These are phyloP conservation scores for Apocynum venetum DNA, from an alignment of 257 asterid genomes.

Conservation along the genomic window DNA sequence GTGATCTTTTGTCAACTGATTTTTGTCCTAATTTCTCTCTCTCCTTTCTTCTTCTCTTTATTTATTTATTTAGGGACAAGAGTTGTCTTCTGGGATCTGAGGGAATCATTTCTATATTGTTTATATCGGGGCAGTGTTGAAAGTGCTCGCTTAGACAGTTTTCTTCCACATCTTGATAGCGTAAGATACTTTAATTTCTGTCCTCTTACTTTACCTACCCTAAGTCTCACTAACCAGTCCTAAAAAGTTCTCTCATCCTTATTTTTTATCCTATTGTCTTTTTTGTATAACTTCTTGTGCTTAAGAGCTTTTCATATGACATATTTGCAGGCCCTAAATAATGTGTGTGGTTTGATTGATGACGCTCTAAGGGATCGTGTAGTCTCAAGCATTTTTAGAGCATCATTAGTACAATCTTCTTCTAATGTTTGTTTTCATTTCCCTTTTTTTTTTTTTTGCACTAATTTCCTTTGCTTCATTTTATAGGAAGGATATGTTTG, in stretches of 20 bases:
- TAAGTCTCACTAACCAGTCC: neutral
- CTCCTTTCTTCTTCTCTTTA: neutral
- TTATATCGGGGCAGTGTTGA: constrained; percentile 75
- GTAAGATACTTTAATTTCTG: constrained; percentile 42
- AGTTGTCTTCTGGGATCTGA: constrained; percentile 92
- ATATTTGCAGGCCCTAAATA: constrained; percentile 70
- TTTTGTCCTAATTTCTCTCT: neutral
- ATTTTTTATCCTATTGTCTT: neutral
- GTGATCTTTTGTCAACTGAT: neutral
- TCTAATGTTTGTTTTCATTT: constrained; percentile 18
- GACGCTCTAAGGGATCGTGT: constrained; percentile 72
- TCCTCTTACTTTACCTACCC: constrained; percentile 2
- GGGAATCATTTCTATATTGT: constrained; percentile 64
- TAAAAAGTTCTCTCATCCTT: neutral
- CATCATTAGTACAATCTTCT: constrained; percentile 56
- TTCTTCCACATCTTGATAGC: constrained; percentile 69
- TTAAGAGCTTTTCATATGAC: neutral
- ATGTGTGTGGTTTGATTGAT: constrained; percentile 70
- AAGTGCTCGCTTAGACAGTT: constrained; percentile 70
- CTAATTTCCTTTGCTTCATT: constrained; percentile 27
- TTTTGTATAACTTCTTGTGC: neutral
- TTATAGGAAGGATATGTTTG: constrained; percentile 89
- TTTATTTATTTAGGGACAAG: constrained; percentile 57
- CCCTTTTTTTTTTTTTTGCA: constrained; percentile 9
- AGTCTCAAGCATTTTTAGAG: constrained; percentile 79